Conservation (phyloP, 345 rosid species). For the Excoecaria cochinchinensis region DNA sequence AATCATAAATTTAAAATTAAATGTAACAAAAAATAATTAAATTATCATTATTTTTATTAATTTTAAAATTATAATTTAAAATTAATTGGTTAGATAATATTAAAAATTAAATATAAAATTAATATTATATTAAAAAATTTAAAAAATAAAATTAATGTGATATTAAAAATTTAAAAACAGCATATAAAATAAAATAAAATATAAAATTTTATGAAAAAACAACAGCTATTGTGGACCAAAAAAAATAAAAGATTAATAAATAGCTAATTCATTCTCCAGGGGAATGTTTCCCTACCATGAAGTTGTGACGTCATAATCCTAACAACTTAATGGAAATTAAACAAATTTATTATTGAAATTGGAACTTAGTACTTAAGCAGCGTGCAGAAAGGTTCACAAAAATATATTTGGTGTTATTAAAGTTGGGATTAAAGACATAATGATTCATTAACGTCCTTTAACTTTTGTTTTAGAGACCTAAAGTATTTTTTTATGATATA, state of each 20-base stretch:
- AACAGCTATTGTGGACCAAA: too few relatives aligned
- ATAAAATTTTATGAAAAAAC: too few relatives aligned
- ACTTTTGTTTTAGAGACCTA: background rate
- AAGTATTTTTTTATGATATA: background rate
- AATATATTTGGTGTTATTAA: background rate
- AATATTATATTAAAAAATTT: too few relatives aligned
- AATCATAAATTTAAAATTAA: too few relatives aligned
- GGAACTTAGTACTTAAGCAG: background rate
- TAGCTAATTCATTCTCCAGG: constrained; percentile 4
- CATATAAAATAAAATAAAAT: too few relatives aligned
- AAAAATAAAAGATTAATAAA: background rate
- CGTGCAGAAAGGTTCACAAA: background rate
- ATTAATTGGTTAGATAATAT: too few relatives aligned
- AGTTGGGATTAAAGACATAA: constrained; percentile 11
- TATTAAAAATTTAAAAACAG: too few relatives aligned
- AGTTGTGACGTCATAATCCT: constrained; percentile 45
- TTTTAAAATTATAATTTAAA: too few relatives aligned
- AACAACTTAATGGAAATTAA: background rate
- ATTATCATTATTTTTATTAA: too few relatives aligned
- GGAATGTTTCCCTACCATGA: constrained; percentile 30
- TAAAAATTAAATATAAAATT: too few relatives aligned
- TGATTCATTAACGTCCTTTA: background rate
- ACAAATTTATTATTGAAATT: background rate
- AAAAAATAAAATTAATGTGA: too few relatives aligned
- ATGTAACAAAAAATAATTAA: too few relatives aligned